Evolutionary conservation across 352 stramenopile species (phyloP), one percentile per base, ranked within the genome.

Genomic region (Phytophthora macrochlamydospora): DNA sequence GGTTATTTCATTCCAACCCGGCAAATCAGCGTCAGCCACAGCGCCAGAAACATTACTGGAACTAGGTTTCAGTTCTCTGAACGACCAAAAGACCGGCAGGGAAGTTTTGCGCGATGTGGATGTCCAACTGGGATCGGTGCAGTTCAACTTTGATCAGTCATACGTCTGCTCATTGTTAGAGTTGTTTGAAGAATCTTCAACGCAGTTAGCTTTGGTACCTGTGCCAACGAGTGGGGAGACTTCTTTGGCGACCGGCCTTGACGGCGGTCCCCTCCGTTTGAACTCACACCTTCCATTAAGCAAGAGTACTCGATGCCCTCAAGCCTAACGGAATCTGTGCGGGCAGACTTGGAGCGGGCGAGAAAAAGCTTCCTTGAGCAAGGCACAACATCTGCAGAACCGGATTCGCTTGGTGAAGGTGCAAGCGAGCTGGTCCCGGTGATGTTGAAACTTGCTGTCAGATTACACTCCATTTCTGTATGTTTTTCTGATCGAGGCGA

Each of bases 141-240:
- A 96, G 50, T 67, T 96, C 18, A 84, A 92, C 44, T 93, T 95
- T 64, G 87, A 96, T 44, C 89, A 96, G 56, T 84, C 85, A 18
- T 94, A 94, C 42, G 71, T 95, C 7, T 91, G 83, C 49, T 92
- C 85, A 51, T 61, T 95, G 55, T 29, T 95, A 2, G 80, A 93
- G 51, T 40, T 95, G 7, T 81, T 93, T 54, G 83, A 92, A 65
- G 76, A 93, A 60, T 86, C 86, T 46, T 76, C 71, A 44, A 79
- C 75, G 1, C 87, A 88, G 50, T 69, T 88, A 44, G 61, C 74
- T 7, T 11, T 75, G 13, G 62, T 73, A 44, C 59, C 74, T 49
- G 51, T 37, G 53, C 52, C 74, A 32, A 53, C 59, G 8, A 67
- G 62, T 51, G 57, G 55, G 51, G 52, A 45, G 51, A 32, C 65